These are phyloP conservation scores for Verticillium albo-atrum DNA, from an alignment of 2,329 filamentous ascomycete species.

Conservation along the genomic window DNA sequence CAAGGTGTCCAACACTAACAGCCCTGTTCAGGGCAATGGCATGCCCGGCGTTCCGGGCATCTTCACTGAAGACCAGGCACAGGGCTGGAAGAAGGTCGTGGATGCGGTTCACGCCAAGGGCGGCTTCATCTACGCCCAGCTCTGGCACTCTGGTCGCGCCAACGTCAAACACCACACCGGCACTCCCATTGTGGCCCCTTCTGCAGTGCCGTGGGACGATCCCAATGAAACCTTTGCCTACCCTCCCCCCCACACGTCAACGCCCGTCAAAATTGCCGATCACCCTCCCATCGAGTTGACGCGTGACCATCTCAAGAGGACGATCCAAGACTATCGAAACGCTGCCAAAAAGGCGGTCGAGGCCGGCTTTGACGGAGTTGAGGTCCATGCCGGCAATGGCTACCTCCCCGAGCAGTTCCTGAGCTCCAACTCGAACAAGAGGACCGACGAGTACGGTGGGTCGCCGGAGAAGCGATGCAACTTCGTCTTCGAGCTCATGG, in stretches of 20 bases:
- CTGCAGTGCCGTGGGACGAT: slow-evolving; percentile 39
- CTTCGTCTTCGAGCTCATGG: slow-evolving; percentile 53
- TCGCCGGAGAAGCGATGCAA: slow-evolving; percentile 29
- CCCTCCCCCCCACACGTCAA: slow-evolving; percentile 17
- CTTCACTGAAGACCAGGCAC: slow-evolving; percentile 47
- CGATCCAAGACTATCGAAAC: slow-evolving; percentile 20
- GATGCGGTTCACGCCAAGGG: slow-evolving; percentile 59
- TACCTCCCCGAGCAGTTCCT: slow-evolving; percentile 36
- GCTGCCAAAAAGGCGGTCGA: slow-evolving; percentile 42
- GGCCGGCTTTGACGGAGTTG: slow-evolving; percentile 44
- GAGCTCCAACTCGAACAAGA: slow-evolving; percentile 27
- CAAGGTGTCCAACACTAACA: background rate
- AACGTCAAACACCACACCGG: slow-evolving; percentile 32
- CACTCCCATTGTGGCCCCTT: slow-evolving; percentile 28
- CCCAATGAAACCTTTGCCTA: slow-evolving; percentile 34
- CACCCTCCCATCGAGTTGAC: slow-evolving; percentile 26
- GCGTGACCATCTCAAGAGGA: slow-evolving; percentile 34
- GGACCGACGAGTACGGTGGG: slow-evolving; percentile 30
- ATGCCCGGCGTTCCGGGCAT: slow-evolving; percentile 52
- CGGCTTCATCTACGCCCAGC: slow-evolving; percentile 56
- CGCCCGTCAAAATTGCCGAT: slow-evolving; percentile 32
- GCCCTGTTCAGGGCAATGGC: slow-evolving; percentile 17
- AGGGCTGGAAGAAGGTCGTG: slow-evolving; percentile 54
- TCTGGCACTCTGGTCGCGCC: slow-evolving; percentile 42
- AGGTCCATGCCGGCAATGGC: slow-evolving; percentile 34